These are phyloP conservation scores for Amphibolis antarctica DNA, from an alignment of 106 monocot genomes.

Conservation along the genomic window DNA sequence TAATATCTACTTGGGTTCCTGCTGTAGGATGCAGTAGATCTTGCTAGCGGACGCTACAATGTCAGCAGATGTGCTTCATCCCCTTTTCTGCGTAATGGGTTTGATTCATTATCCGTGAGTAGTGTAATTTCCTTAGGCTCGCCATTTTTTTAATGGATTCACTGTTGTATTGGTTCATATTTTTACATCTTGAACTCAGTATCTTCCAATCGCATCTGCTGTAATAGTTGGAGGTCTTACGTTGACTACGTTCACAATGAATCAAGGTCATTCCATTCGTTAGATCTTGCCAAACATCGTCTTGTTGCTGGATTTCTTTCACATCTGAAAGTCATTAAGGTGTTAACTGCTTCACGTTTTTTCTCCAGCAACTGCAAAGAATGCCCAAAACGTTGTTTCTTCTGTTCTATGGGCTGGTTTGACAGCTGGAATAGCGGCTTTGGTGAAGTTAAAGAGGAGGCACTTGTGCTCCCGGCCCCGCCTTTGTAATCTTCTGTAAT, in stretches of 20 bases:
- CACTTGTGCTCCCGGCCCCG: slow-evolving; percentile 90
- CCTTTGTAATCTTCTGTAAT: slow-evolving; percentile 33
- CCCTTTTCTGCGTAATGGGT: slow-evolving; percentile 62
- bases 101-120: slow-evolving; percentile 72
- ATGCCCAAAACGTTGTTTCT: slow-evolving; percentile 47
- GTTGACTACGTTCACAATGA: slow-evolving; percentile 52
- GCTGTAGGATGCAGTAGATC: slow-evolving; percentile 76
- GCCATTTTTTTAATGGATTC: background rate
- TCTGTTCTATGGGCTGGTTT: slow-evolving; percentile 73
- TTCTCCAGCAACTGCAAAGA: slow-evolving; percentile 29
- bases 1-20: background rate
- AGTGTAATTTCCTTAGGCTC: background rate
- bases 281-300: background rate
- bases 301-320: background rate
- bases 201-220: slow-evolving; percentile 80
- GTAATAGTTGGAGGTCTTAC: slow-evolving; percentile 72
- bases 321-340: background rate
- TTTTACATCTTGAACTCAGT: slow-evolving; percentile 25
- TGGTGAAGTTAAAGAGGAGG: slow-evolving; percentile 82
- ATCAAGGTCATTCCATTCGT: slow-evolving; percentile 42
- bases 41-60: slow-evolving; percentile 64
- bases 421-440: slow-evolving; percentile 58
- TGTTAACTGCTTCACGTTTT: background rate
- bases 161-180: too few species aligned
- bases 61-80: slow-evolving; percentile 38